Conservation (phyloP, 2,329 filamentous ascomycete genomes). For the Pestalotiopsis sp. region DNA sequence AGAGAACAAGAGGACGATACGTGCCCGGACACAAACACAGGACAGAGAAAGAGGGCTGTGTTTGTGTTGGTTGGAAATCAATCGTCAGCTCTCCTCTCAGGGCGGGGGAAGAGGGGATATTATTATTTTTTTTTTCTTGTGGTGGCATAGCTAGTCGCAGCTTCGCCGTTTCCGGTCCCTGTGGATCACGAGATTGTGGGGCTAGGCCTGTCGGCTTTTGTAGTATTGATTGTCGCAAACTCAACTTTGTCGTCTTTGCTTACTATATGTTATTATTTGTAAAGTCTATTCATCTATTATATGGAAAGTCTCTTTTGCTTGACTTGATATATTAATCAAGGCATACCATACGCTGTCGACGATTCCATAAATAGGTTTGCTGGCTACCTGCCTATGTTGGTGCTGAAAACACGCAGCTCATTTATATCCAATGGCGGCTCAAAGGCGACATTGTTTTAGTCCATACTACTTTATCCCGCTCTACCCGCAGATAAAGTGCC, state of each 20-base stretch:
- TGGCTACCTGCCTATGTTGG: not conserved
- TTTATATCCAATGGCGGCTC: not conserved
- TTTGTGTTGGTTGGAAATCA: not conserved
- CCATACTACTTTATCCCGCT: not conserved
- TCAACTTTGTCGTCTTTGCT: not conserved
- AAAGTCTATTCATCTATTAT: not conserved
- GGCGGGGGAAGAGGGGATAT: conserved; percentile 9
- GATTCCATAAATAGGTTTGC: not conserved
- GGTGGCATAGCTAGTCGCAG: not conserved
- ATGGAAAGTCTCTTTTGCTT: not conserved
- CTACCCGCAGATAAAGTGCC: not conserved
- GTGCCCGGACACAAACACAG: not conserved
- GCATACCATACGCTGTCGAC: not conserved
- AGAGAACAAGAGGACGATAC: not conserved
- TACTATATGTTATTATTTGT: not conserved
- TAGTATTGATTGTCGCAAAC: not conserved
- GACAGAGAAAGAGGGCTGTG: not conserved
- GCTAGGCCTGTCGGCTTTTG: not conserved
- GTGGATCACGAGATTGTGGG: conserved; percentile 13
- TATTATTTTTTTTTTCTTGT: conserved; percentile 4
- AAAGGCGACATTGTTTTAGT: not conserved
- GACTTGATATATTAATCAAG: not conserved
- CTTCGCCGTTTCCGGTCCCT: conserved; percentile 8
- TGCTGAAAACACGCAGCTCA: not conserved
- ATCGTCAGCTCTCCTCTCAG: not conserved